Evolutionary conservation across 352 stramenopile species (phyloP), one percentile per base, ranked within the genome.

Genomic region (Globisporangium splendens): DNA sequence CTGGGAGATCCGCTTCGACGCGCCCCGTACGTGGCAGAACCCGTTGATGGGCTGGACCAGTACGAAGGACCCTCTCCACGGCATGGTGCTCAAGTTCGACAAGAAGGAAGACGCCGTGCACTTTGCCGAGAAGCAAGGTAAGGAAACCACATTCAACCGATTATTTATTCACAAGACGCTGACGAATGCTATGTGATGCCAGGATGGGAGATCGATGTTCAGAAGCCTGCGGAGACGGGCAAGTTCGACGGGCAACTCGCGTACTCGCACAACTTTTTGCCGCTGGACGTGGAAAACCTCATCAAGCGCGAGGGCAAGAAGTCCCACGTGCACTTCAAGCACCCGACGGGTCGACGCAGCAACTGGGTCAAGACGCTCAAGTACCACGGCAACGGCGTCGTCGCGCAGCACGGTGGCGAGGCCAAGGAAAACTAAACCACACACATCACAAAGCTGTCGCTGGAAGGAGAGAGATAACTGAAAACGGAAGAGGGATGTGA

Each of bases 21-120:
- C 75, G 49, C 66, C 77, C 11, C 79, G 78, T 52, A 91, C 79
- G 63, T 98, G 93, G 93, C 70, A 81, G 21, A 98, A 98, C 78
- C 89, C 91, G 22, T 77, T 98, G 31, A 98, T 98, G 93, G 91
- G 91, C 57, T 98, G 93, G 93, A 96, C 89, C 33, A 93, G 75
- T 54, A 94, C 79, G 43, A 83, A 82, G 24, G 93, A 98, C 72
- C 71, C 92, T 50, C 84, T 97, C 63, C 77, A 91, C 39, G 85
- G 71, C 61, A 73, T 95, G 56, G 75, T 88, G 61, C 68, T 95
- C 66, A 90, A 86, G 64, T 98, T 98, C 57, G 78, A 93, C 65
- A 96, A 77, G 46, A 81, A 93, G 53, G 79, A 91, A 61, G 84
- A 94, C 12, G 93, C 93, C 15, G 66, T 95, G 46, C 24, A 50